Evolutionary conservation across 1,284 basidiomycete genomes (phyloP), one percentile per base, ranked within the genome.

Genomic region (Sporisorium exsertum): DNA sequence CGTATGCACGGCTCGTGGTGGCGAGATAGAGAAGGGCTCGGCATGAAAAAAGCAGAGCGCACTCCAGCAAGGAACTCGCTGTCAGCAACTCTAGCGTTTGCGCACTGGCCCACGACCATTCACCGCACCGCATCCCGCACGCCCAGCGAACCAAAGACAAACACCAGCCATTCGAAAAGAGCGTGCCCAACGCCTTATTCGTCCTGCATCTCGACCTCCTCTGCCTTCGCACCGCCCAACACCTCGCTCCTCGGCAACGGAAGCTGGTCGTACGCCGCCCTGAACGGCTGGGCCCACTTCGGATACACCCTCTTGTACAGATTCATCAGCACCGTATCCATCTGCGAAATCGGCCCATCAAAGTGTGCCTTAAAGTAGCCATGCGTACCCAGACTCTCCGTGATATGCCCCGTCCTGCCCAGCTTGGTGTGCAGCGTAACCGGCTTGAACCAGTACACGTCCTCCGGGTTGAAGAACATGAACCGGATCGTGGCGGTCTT

Each of bases 381-480:
- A 82, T 99, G 96, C 26, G 95, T 98, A 54, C 96, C 96, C n/a
- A 99, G 89, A 7, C 93, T 91, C 86, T 96, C 96, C 37, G 89
- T 90, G 81, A 87, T 94, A 85, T 98, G 94, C 0, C 96, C 96
- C n/a, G 89, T 90, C 16, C 94, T 89, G 2, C 97, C 97, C 69
- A 92, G 90, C 87, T 99, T 99, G 2, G 95, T 99, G 83, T 94
- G 90, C 64, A 99, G 87, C 82, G 96, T 93, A 65, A 98, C 91
- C 0, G 95, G 94, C 82, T 93, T 92, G 89, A 93, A 98, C 87
- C 97, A 99, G 51, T 91, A 89, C 64, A 98, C 90, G 86, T 99
- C 96, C 58, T 95, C 94, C 90, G 85, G 91, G 86, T 96, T 93
- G 89, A 99, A 98, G 88, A 99, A 97, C 94, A 99, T 95, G 88